These are phyloP conservation scores for Gilbertella persicaria DNA, from an alignment of 371 early-diverging fungal species.

Conservation along the genomic window DNA sequence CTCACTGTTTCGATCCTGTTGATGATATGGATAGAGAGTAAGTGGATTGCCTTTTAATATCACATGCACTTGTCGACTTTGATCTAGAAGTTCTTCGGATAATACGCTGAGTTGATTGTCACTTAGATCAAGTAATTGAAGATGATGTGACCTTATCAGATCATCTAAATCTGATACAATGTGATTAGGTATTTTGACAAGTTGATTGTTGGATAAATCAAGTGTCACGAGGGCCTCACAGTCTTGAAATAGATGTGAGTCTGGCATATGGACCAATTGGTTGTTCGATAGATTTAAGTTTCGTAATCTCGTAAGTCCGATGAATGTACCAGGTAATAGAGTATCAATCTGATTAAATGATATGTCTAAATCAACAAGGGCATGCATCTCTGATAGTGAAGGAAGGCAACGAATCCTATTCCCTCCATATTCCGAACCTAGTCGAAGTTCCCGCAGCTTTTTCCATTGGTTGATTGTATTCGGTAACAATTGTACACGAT, in stretches of 20 bases:
- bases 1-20: background rate
- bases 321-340: conserved; percentile 39
- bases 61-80: conserved; percentile 46
- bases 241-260: conserved; percentile 23
- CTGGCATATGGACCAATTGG: conserved; percentile 42
- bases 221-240: conserved; percentile 30
- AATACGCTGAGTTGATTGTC: conserved; percentile 58
- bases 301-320: conserved; percentile 20
- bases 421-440: conserved; percentile 64
- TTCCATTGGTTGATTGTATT: conserved; percentile 38
- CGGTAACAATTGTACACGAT: conserved; percentile 51
- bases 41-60: conserved; percentile 64
- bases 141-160: conserved; percentile 45
- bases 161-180: conserved; percentile 37
- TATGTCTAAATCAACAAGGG: conserved; percentile 50
- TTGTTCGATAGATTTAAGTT: conserved; percentile 48
- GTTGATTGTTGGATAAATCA: conserved; percentile 51
- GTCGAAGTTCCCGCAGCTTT: conserved; percentile 49
- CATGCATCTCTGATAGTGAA: conserved; percentile 40
- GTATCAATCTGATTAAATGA: conserved; percentile 51
- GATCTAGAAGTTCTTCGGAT: conserved; percentile 56
- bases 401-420: conserved; percentile 51
- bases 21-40: conserved; percentile 22
- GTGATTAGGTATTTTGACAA: conserved; percentile 50
- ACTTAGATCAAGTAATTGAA: conserved; percentile 59